A percentile compares a stretch with the other conserved stretches of the same genome.
Conservation (phyloP, 1,284 basidiomycete species). For the Wolfiporia cocos region DNA sequence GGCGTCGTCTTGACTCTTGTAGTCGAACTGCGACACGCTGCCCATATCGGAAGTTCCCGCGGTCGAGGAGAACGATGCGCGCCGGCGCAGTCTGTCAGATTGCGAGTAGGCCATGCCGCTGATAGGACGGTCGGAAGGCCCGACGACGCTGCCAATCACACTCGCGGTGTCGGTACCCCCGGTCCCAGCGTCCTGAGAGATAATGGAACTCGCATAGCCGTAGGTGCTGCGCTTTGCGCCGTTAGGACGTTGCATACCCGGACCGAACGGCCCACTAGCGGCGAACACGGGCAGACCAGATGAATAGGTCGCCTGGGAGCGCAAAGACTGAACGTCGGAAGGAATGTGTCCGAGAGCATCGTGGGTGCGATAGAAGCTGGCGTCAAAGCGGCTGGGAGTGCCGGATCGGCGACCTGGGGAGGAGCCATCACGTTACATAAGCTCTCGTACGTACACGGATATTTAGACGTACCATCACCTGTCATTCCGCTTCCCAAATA, state of each 20-base stretch:
- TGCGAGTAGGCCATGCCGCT: slow-evolving; percentile 78
- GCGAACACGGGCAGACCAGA: slow-evolving; percentile 86
- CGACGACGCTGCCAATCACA: slow-evolving; percentile 45
- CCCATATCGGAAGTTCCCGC: slow-evolving; percentile 74
- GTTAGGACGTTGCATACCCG: slow-evolving; percentile 52
- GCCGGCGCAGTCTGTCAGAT: slow-evolving; percentile 60
- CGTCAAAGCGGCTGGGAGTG: slow-evolving; percentile 88
- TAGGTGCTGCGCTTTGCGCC: slow-evolving; percentile 72
- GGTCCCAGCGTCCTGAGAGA: slow-evolving; percentile 80
- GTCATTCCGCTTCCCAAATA: slow-evolving; percentile 42
- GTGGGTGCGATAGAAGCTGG: slow-evolving; percentile 93
- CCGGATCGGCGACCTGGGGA: slow-evolving; percentile 56
- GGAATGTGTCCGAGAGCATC: slow-evolving; percentile 94
- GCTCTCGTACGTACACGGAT: slow-evolving; percentile 13
- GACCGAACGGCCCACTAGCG: slow-evolving; percentile 62
- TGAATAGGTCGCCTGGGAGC: slow-evolving; percentile 91
- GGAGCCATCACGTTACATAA: slow-evolving; percentile 15
- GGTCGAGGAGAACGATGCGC: slow-evolving; percentile 71
- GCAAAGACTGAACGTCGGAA: slow-evolving; percentile 88
- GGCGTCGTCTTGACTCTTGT: slow-evolving; percentile 81
- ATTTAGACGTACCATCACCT: slow-evolving; percentile 39
- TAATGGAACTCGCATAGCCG: slow-evolving; percentile 85
- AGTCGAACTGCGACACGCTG: slow-evolving; percentile 73
- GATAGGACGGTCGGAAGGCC: slow-evolving; percentile 38
- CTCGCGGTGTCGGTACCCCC: slow-evolving; percentile 53